Evolutionary conservation across 2,329 filamentous ascomycete species (phyloP), one percentile per base, ranked within the genome.

Genomic region (Trichoderma sp.): DNA sequence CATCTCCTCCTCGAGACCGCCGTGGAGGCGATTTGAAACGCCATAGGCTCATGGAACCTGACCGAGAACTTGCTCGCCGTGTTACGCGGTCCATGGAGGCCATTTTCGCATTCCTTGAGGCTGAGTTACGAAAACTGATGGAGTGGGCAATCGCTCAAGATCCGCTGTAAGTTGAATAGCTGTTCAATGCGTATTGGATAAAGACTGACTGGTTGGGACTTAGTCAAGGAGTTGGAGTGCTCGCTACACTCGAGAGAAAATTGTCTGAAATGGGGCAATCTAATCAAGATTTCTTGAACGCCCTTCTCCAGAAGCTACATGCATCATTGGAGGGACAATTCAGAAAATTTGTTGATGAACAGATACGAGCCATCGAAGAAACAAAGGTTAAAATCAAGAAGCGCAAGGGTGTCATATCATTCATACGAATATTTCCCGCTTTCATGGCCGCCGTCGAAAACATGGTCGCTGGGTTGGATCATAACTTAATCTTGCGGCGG

Each of bases 331-430:
- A 92, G 75, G 87, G 88, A 3, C 88, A 93, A 3, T 98, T 97
- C 83, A 90, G 88, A 73, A 94, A 93, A 74, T 98, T 98, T 76
- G 90, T 98, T 9, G 95, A 98, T 75, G 94, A 97, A 74, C 96
- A 99, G 80, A 92, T 98, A 72, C 93, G 93, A 30, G 95, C 94
- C 6, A 97, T 98, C 74, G 96, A 98, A 82, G 96, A 98, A 73
- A 98, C 95, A 50, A 98, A 98, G 82, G 95, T 99, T 80, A 98
- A 98, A 85, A 94, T 98, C 82, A 98, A 97, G 85, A 98, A 98
- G 85, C 92, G 96, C 75, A 98, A 97, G 83, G 95, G 96, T 12
- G 93, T 99, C 71, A 98, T 98, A 77, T 91, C 91, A 17, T 98
- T 98, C 81, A 95, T 98, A 85, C 93, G 93, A 74, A 92, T 95